These are phyloP conservation scores for Boletus semigastroideus DNA, from an alignment of 1,284 basidiomycete species.

Conservation along the genomic window DNA sequence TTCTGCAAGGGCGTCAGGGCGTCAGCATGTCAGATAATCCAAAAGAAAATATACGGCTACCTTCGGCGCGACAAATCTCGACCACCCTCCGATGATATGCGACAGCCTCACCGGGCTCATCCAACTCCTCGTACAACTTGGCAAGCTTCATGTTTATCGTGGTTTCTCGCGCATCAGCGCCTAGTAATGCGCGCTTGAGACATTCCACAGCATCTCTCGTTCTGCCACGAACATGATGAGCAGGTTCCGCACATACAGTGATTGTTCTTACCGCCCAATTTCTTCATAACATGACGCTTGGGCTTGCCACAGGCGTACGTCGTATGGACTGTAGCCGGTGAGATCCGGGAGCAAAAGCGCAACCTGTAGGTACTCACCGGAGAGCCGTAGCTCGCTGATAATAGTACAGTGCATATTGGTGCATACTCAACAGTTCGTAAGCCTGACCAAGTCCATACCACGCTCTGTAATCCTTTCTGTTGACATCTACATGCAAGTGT, in stretches of 20 bases:
- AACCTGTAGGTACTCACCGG: constrained; percentile 48
- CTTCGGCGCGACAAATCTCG: constrained; percentile 66
- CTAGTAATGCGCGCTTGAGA: constrained; percentile 83
- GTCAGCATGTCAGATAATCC: constrained; percentile 11
- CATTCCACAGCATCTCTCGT: constrained; percentile 86
- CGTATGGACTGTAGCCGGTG: constrained; percentile 74
- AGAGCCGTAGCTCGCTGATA: constrained; percentile 95
- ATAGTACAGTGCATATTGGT: constrained; percentile 94
- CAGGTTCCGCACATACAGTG: neutral
- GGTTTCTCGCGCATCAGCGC: constrained; percentile 80
- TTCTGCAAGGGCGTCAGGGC: constrained; percentile 38
- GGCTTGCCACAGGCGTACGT: constrained; percentile 95
- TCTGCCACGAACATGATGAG: constrained; percentile 33
- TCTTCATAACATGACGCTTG: constrained; percentile 94
- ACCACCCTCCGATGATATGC: constrained; percentile 74
- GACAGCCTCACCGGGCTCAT: constrained; percentile 64
- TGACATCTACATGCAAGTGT: constrained; percentile 64
- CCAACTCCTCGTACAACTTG: constrained; percentile 66
- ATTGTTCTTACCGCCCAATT: constrained; percentile 63
- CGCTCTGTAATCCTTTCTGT: constrained; percentile 94
- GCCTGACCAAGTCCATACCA: constrained; percentile 99
- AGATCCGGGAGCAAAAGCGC: constrained; percentile 6
- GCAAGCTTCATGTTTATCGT: constrained; percentile 78
- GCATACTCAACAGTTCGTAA: constrained; percentile 96
- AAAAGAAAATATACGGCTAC: constrained; percentile 25